phyloP scores from a whole-genome alignment of 805 yeast genomes.

The Nakazawaea wyomingensis region DNA sequence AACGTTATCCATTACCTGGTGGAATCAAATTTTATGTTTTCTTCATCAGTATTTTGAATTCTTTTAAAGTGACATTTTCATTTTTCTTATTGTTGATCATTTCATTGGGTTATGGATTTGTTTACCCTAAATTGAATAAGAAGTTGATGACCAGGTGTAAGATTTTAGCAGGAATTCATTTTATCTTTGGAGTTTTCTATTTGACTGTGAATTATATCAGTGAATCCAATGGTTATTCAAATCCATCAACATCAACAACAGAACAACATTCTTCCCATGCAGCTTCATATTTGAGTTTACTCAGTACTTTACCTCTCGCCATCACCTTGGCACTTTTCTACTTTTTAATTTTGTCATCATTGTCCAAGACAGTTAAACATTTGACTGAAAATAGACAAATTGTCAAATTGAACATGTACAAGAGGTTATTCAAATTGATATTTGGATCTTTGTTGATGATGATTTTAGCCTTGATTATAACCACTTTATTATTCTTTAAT shows the following conservation, averaged over 20 bases:
- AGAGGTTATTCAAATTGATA: conserved; percentile 67
- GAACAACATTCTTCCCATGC: conserved; percentile 44
- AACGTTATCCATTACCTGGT: conserved; percentile 28
- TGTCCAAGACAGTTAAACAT: conserved; percentile 68
- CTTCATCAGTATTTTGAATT: conserved; percentile 72
- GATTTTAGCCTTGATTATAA: conserved; percentile 63
- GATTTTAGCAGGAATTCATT: conserved; percentile 52
- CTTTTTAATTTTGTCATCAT: conserved; percentile 63
- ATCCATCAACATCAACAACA: conserved; percentile 25
- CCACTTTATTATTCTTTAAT: conserved; percentile 66
- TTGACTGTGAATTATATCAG: conserved; percentile 38
- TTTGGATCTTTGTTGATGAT: conserved; percentile 66
- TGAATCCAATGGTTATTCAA: conserved; percentile 25
- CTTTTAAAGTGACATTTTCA: conserved; percentile 80
- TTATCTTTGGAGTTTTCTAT: conserved; percentile 48
- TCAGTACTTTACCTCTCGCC: conserved; percentile 68
- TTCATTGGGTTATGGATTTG: conserved; percentile 92
- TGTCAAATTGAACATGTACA: conserved; percentile 86
- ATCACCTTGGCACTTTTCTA: conserved; percentile 69
- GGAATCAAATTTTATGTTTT: conserved; percentile 68
- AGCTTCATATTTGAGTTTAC: conserved; percentile 44
- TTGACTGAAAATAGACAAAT: conserved; percentile 83
- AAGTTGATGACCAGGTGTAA: conserved; percentile 69
- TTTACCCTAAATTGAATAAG: conserved; percentile 75
- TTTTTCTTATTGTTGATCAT: conserved; percentile 83